These are phyloP conservation scores for Neofusicoccum sp. DNA, from an alignment of 2,329 filamentous ascomycete species.

Conservation along the genomic window DNA sequence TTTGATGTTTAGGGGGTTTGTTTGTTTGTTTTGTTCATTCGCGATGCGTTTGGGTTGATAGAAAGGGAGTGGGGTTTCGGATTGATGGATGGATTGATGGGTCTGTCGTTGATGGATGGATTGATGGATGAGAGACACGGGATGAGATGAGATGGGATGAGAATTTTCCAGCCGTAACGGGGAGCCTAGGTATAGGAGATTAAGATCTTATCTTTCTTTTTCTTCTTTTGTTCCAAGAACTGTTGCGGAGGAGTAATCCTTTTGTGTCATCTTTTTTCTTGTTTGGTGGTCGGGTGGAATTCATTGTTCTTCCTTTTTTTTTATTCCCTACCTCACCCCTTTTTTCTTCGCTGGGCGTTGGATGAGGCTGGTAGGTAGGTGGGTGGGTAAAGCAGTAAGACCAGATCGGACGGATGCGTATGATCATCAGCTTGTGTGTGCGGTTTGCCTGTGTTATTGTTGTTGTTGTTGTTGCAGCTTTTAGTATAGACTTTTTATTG, in stretches of 20 bases:
- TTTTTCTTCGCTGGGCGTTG: conserved; percentile 10
- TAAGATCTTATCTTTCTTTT: too few species aligned
- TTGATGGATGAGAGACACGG: not conserved
- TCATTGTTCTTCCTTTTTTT: not conserved
- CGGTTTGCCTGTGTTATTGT: not conserved
- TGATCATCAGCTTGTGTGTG: not conserved
- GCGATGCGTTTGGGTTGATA: not conserved
- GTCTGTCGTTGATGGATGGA: not conserved
- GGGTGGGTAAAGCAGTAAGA: not conserved
- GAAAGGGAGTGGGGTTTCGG: not conserved
- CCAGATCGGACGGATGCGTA: not conserved
- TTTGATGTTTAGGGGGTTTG: too few species aligned
- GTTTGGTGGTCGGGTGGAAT: not conserved
- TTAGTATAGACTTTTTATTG: conserved; percentile 4
- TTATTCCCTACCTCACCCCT: not conserved
- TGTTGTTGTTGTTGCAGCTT: not conserved
- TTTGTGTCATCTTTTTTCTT: not conserved
- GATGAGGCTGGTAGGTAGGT: not conserved
- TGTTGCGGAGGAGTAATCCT: not conserved
- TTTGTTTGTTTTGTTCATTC: not conserved
- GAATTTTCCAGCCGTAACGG: not conserved
- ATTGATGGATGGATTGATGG: not conserved
- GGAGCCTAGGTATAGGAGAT: not conserved
- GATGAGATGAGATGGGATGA: not conserved
- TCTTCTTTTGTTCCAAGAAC: not conserved